phyloP scores from a whole-genome alignment of 345 rosid species.

The Populus deltoides region DNA sequence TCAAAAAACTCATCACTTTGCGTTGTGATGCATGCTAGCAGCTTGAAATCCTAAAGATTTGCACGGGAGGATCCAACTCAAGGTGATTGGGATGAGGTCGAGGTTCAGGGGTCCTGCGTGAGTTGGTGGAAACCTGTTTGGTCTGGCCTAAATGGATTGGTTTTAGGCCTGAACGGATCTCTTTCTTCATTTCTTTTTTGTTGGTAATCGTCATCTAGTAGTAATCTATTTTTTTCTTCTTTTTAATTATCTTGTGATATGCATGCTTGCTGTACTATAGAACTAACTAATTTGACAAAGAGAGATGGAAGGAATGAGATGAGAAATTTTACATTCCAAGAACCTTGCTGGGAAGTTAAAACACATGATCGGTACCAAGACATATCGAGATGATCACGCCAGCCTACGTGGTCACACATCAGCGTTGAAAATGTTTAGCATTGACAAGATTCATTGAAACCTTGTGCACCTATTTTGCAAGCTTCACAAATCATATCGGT shows the following conservation, averaged over 20 bases:
- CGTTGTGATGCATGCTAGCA: too few relatives aligned
- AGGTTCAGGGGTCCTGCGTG: too few relatives aligned
- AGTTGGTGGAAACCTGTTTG: too few relatives aligned
- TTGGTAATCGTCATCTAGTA: too few relatives aligned
- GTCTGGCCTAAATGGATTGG: too few relatives aligned
- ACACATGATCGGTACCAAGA: neutral
- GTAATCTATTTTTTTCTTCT: neutral
- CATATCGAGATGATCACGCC: neutral
- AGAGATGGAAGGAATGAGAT: neutral
- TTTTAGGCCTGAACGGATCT: too few relatives aligned
- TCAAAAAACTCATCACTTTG: too few relatives aligned
- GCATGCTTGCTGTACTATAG: neutral
- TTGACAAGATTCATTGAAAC: neutral
- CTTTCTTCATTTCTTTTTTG: too few relatives aligned
- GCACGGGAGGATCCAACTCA: too few relatives aligned
- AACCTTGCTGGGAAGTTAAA: neutral
- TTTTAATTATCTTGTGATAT: neutral
- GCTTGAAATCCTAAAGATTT: too few relatives aligned
- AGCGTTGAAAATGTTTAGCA: neutral
- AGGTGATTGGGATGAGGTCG: too few relatives aligned
- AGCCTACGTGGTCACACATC: neutral
- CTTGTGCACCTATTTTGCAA: neutral
- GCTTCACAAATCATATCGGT: neutral
- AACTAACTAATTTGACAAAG: neutral
- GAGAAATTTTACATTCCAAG: neutral